These are phyloP conservation scores for Talaromyces amestolkiae DNA, from an alignment of 2,329 filamentous ascomycete genomes.

Conservation along the genomic window DNA sequence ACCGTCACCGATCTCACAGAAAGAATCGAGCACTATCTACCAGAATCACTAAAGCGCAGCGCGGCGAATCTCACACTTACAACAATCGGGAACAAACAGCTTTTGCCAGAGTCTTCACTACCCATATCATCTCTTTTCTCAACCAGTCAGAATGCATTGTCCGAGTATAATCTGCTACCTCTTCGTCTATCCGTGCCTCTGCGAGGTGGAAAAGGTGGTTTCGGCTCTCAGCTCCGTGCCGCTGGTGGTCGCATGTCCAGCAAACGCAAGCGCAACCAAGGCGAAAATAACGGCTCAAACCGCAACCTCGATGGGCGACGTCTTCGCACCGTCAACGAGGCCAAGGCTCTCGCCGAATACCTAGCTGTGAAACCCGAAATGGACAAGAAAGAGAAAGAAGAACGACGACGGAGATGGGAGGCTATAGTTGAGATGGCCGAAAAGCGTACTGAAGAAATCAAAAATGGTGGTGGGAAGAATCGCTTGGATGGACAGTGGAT, in stretches of 20 bases:
- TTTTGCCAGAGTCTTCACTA: slow-evolving; percentile 54
- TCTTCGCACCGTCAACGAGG: slow-evolving; percentile 87
- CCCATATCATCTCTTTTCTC: slow-evolving; percentile 64
- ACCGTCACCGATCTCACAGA: slow-evolving; percentile 66
- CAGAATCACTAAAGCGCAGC: slow-evolving; percentile 58
- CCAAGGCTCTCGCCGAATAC: slow-evolving; percentile 92
- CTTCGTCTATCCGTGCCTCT: slow-evolving; percentile 76
- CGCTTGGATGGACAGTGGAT: slow-evolving; percentile 86
- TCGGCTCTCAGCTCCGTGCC: slow-evolving; percentile 93
- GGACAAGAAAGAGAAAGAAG: slow-evolving; percentile 90
- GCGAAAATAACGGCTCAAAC: slow-evolving; percentile 83
- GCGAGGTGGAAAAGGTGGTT: slow-evolving; percentile 93
- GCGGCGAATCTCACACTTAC: slow-evolving; percentile 67
- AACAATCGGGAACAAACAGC: slow-evolving; percentile 72
- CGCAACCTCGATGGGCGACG: slow-evolving; percentile 89
- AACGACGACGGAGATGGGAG: slow-evolving; percentile 76
- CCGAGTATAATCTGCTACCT: slow-evolving; percentile 67
- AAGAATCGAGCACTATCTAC: slow-evolving; percentile 54
- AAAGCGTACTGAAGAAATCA: slow-evolving; percentile 76
- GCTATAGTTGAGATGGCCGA: slow-evolving; percentile 83
- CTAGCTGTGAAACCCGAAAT: slow-evolving; percentile 94
- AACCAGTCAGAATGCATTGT: slow-evolving; percentile 28
- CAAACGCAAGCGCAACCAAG: slow-evolving; percentile 79
- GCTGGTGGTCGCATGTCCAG: slow-evolving; percentile 98
- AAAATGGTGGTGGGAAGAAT: slow-evolving; percentile 65